Evolutionary conservation across 257 asterid genomes (phyloP).

Genomic region (Oldenlandia corymbosa): DNA sequence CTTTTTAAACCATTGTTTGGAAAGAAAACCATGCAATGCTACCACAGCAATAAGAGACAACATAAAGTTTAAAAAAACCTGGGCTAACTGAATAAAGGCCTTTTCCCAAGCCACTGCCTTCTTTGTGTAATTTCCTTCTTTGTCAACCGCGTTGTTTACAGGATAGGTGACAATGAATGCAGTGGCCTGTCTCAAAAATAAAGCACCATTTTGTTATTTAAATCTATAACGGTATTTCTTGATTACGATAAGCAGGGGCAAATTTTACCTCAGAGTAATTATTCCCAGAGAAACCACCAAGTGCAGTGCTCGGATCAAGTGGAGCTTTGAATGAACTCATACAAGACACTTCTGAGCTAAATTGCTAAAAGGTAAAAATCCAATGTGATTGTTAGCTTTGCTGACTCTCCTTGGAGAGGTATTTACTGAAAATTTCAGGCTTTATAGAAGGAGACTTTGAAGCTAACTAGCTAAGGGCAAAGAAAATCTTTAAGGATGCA

Average conservation of each 20-base stretch:
- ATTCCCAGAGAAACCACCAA: constrained; percentile 91
- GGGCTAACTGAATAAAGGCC: constrained; percentile 88
- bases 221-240: background rate
- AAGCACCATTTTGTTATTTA: constrained; percentile 9
- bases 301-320: constrained; percentile 93
- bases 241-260: constrained; percentile 2
- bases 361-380: constrained; percentile 47
- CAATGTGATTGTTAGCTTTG: background rate
- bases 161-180: constrained; percentile 94
- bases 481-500: no score
- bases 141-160: constrained; percentile 80
- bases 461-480: no score
- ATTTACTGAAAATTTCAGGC: background rate
- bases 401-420: background rate
- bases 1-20: no score
- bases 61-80: no score
- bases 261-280: constrained; percentile 75
- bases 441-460: background rate
- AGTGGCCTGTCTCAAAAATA: constrained; percentile 66
- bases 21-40: no score
- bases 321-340: constrained; percentile 94
- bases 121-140: constrained; percentile 69
- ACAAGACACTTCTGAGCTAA: constrained; percentile 77
- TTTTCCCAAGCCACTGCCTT: constrained; percentile 93
- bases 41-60: no score